Conservation (phyloP, 2,329 filamentous ascomycete species). For the Gremmenia infestans region DNA sequence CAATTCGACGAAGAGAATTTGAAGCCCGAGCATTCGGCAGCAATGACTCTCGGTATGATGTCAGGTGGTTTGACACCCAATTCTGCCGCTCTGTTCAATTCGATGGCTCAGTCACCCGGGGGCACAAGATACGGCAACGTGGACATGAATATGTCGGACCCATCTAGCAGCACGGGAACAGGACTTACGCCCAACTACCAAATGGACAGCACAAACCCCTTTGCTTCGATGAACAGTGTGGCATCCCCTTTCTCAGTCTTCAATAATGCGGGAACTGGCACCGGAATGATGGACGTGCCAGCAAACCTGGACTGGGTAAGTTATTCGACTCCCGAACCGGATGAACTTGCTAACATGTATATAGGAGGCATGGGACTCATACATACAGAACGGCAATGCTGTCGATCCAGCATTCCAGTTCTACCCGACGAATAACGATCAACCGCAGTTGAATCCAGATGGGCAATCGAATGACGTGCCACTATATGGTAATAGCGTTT, state of each 20-base stretch:
- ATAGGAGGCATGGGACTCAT: slow-evolving; percentile 64
- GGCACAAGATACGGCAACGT: slow-evolving; percentile 23
- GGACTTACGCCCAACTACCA: slow-evolving; percentile 39
- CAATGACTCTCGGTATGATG: slow-evolving; percentile 66
- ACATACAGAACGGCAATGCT: slow-evolving; percentile 53
- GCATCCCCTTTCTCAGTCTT: slow-evolving; percentile 49
- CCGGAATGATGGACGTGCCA: slow-evolving; percentile 49
- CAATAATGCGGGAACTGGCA: slow-evolving; percentile 35
- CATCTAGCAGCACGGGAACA: slow-evolving; percentile 35
- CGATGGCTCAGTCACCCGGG: slow-evolving; percentile 32
- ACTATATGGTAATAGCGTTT: slow-evolving; percentile 25
- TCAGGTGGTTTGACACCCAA: slow-evolving; percentile 55
- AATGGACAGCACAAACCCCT: slow-evolving; percentile 25
- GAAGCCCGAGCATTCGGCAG: slow-evolving; percentile 59
- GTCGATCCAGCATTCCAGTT: slow-evolving; percentile 30
- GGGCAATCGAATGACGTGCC: slow-evolving; percentile 12
- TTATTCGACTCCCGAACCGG: slow-evolving; percentile 6
- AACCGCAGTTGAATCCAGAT: slow-evolving; percentile 15
- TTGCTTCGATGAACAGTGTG: slow-evolving; percentile 19
- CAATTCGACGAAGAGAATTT: slow-evolving; percentile 42
- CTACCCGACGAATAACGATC: slow-evolving; percentile 24
- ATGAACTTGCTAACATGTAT: slow-evolving; percentile 26
- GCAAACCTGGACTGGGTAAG: slow-evolving; percentile 58
- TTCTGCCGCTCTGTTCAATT: slow-evolving; percentile 31
- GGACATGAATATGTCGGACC: slow-evolving; percentile 26